A percentile compares a stretch with the other conserved stretches of the same genome.
Conservation (phyloP, 495 filamentous ascomycete species). For the Stereocaulon alpinum region DNA sequence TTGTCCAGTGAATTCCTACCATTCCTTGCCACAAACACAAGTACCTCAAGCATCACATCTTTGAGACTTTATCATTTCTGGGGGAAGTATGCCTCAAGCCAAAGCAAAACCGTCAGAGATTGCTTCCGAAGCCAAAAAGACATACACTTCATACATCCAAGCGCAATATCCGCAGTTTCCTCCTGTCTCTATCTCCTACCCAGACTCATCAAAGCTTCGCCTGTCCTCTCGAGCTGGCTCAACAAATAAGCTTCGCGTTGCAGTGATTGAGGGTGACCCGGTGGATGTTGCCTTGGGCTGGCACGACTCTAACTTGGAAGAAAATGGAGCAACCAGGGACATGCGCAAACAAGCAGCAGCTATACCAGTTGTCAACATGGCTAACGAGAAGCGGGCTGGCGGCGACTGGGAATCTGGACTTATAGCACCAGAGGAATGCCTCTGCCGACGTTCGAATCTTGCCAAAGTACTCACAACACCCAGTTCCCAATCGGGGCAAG, state of each 20-base stretch:
- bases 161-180: slow-evolving; percentile 40
- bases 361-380: slow-evolving; percentile 63
- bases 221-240: slow-evolving; percentile 18
- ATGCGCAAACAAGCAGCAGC: slow-evolving; percentile 13
- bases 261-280: slow-evolving; percentile 52
- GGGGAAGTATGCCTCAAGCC: slow-evolving; percentile 42
- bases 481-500: slow-evolving; percentile 28
- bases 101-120: slow-evolving; percentile 61
- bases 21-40: neutral
- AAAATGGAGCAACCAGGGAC: slow-evolving; percentile 6
- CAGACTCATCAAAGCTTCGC: slow-evolving; percentile 27
- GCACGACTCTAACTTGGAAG: slow-evolving; percentile 28
- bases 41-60: neutral
- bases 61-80: neutral
- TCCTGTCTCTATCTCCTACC: slow-evolving; percentile 37
- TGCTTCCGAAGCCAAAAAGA: slow-evolving; percentile 55
- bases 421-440: slow-evolving; percentile 60
- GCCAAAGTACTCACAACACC: slow-evolving; percentile 51
- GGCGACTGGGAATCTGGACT: slow-evolving; percentile 69
- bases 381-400: slow-evolving; percentile 62
- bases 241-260: slow-evolving; percentile 32
- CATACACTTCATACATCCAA: slow-evolving; percentile 50
- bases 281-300: slow-evolving; percentile 59
- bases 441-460: slow-evolving; percentile 62
- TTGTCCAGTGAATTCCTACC: neutral